Conservation (phyloP, 2,329 filamentous ascomycete genomes). For the Aureobasidium pullulans region DNA sequence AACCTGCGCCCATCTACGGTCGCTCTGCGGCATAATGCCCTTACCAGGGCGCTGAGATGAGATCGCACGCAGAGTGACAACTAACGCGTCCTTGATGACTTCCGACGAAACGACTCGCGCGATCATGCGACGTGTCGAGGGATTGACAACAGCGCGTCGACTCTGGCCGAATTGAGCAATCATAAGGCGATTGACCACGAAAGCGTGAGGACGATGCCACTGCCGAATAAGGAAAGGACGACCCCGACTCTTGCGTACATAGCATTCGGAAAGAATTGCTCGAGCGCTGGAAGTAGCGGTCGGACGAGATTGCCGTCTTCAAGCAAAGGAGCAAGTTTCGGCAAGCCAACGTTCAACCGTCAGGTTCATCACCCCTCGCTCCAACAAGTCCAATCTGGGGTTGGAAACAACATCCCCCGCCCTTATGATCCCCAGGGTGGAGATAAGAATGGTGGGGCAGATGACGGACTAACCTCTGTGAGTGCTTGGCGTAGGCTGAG, state of each 20-base stretch:
- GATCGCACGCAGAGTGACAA: no score
- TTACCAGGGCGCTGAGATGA: no score
- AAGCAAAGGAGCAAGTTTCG: not conserved
- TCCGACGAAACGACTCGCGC: no score
- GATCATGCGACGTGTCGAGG: no score
- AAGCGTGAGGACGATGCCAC: no score
- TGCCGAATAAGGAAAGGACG: not conserved
- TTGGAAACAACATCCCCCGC: not conserved
- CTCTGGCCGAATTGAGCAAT: no score
- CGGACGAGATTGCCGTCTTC: not conserved
- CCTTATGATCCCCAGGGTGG: not conserved
- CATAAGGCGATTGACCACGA: no score
- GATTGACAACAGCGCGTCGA: no score
- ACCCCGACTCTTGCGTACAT: not conserved
- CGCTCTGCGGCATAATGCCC: no score
- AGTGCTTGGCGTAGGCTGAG: not conserved
- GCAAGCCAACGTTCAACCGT: not conserved
- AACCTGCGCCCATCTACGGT: no score
- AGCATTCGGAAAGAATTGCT: not conserved
- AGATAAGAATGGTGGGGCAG: not conserved
- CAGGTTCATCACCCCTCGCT: not conserved
- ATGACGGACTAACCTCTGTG: not conserved
- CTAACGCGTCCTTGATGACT: no score
- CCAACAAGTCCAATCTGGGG: not conserved
- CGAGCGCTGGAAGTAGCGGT: not conserved